Conservation (phyloP, 192 early-diverging fungal genomes). For the Coemansia sp. region DNA sequence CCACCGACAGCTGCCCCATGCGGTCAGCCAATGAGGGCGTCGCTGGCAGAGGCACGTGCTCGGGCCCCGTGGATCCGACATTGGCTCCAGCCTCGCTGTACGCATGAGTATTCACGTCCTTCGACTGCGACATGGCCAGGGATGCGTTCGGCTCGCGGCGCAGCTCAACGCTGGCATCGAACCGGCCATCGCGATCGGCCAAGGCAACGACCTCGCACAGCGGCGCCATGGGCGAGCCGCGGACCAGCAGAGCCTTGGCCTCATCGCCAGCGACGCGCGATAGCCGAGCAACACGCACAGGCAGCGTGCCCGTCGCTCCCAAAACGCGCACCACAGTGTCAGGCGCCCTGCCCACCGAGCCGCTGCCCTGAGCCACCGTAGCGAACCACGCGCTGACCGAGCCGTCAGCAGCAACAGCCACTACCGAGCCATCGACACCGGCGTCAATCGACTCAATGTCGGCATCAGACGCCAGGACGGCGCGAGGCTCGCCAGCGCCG, state of each 20-base stretch:
- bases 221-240: conserved; percentile 33
- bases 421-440: conserved; percentile 34
- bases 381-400: conserved; percentile 36
- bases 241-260: conserved; percentile 35
- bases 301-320: conserved; percentile 2
- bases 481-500: conserved; percentile 13
- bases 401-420: conserved; percentile 39
- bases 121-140: not conserved
- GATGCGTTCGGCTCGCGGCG: conserved; percentile 20
- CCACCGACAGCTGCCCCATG: conserved; percentile 40
- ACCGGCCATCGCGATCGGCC: conserved; percentile 31
- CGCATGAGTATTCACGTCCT: not conserved
- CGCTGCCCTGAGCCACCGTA: conserved; percentile 8
- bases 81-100: conserved; percentile 32
- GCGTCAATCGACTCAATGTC: conserved; percentile 33
- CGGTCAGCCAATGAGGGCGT: conserved; percentile 45
- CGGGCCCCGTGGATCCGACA: conserved; percentile 10
- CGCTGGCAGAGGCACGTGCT: conserved; percentile 3
- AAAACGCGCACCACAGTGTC: conserved; percentile 33
- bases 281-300: conserved; percentile 39
- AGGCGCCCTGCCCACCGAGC: conserved; percentile 27
- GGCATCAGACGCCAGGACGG: conserved; percentile 31
- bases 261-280: conserved; percentile 40
- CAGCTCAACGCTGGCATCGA: conserved; percentile 22
- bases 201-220: conserved; percentile 46